These are phyloP conservation scores for Metschnikowia anglica DNA, from an alignment of 805 yeast species.

Conservation along the genomic window DNA sequence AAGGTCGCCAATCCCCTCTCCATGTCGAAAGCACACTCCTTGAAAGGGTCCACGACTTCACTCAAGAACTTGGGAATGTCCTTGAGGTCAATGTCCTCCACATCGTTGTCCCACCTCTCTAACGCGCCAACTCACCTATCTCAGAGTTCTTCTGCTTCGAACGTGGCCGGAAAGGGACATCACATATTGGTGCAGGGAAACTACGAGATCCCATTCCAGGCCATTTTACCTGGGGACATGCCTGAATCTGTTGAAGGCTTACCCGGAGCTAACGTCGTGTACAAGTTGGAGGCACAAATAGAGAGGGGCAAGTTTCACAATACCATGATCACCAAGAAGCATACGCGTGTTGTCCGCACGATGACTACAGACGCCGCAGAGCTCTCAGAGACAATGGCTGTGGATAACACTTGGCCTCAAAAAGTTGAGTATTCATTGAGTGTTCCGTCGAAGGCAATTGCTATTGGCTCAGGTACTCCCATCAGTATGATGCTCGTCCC, in stretches of 20 bases:
- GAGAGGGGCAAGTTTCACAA: slow-evolving; percentile 79
- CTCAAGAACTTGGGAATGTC: slow-evolving; percentile 37
- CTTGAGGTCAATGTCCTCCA: slow-evolving; percentile 37
- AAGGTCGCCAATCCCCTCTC: slow-evolving; percentile 7
- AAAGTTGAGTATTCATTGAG: slow-evolving; percentile 88
- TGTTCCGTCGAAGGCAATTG: slow-evolving; percentile 83
- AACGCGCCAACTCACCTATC: slow-evolving; percentile 19
- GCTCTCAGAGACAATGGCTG: slow-evolving; percentile 85
- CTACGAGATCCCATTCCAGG: slow-evolving; percentile 86
- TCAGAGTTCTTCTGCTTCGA: slow-evolving; percentile 27
- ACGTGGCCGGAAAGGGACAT: slow-evolving; percentile 25
- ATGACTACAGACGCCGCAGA: slow-evolving; percentile 85
- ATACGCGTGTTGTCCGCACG: slow-evolving; percentile 80
- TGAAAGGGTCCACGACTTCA: slow-evolving; percentile 45
- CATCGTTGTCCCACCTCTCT: slow-evolving; percentile 21
- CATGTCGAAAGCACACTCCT: slow-evolving; percentile 23
- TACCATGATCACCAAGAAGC: slow-evolving; percentile 64
- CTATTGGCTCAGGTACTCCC: slow-evolving; percentile 79
- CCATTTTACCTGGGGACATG: slow-evolving; percentile 78
- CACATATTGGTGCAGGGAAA: slow-evolving; percentile 66
- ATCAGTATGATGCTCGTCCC: slow-evolving; percentile 75
- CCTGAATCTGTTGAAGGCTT: slow-evolving; percentile 90
- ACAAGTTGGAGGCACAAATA: slow-evolving; percentile 72
- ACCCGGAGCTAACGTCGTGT: slow-evolving; percentile 71
- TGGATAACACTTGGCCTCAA: slow-evolving; percentile 93